Percentiles rank a stretch among this genome's conserved stretches.
These are phyloP conservation scores for Chloropicon primus DNA, from an alignment of 139 green algal genomes.

Conservation along the genomic window DNA sequence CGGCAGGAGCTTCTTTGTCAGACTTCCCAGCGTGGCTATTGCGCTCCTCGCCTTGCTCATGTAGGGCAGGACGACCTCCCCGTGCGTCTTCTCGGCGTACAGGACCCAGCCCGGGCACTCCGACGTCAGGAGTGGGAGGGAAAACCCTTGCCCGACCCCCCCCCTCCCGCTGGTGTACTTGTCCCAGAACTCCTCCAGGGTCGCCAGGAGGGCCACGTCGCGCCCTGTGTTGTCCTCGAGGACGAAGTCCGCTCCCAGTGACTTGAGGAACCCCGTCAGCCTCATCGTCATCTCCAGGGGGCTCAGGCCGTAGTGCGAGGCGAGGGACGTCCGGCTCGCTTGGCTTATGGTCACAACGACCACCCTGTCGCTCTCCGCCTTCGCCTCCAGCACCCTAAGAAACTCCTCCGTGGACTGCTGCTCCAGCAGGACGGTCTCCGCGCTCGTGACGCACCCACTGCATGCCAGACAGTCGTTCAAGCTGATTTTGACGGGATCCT, in stretches of 20 bases:
- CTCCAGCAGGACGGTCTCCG: constrained; percentile 89
- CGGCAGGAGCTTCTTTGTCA: constrained; percentile 61
- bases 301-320: constrained; percentile 25
- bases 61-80: constrained; percentile 62
- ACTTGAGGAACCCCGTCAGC: constrained; percentile 37
- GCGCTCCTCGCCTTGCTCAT: constrained; percentile 73
- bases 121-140: constrained; percentile 71
- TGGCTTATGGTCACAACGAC: constrained; percentile 79
- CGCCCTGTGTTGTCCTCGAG: constrained; percentile 46
- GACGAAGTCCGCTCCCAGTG: constrained; percentile 47
- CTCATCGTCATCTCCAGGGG: constrained; percentile 17
- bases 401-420: constrained; percentile 73
- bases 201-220: constrained; percentile 68
- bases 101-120: constrained; percentile 91
- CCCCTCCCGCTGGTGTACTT: constrained; percentile 20
- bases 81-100: constrained; percentile 97
- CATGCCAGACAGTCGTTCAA: constrained; percentile 89
- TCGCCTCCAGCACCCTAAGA: constrained; percentile 23
- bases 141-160: neutral
- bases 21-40: constrained; percentile 68
- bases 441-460: constrained; percentile 87
- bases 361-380: constrained; percentile 4
- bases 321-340: constrained; percentile 62
- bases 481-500: constrained; percentile 65
- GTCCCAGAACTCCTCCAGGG: constrained; percentile 62